phyloP scores from a whole-genome alignment of 192 early-diverging fungal genomes.

The Coemansia sp. region DNA sequence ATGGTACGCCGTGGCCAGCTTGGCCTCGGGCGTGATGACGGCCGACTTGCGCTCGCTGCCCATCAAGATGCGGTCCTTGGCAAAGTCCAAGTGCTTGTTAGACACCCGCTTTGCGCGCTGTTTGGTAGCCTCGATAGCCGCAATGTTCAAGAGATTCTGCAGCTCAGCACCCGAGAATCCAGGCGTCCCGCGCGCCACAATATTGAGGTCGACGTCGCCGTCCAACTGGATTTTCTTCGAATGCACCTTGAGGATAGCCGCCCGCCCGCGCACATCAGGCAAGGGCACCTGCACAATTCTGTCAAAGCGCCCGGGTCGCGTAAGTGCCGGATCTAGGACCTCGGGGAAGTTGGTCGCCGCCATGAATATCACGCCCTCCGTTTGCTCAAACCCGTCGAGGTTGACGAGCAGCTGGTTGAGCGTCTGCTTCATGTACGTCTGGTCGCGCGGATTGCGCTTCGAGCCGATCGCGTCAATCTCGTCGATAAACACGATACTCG shows the following conservation, averaged over 20 bases:
- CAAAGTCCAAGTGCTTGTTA: constrained; percentile 89
- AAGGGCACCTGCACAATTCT: constrained; percentile 90
- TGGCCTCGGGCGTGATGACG: constrained; percentile 85
- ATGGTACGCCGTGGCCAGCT: constrained; percentile 93
- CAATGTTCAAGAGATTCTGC: constrained; percentile 96
- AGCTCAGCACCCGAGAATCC: constrained; percentile 99
- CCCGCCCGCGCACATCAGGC: constrained; percentile 95
- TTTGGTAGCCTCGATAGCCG: constrained; percentile 92
- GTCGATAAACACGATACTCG: constrained; percentile 97
- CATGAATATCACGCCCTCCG: constrained; percentile 97
- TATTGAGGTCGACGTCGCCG: constrained; percentile 73
- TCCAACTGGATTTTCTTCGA: constrained; percentile 74
- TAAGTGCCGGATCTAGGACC: constrained; percentile 93
- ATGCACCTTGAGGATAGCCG: constrained; percentile 91
- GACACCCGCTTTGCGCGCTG: constrained; percentile 70
- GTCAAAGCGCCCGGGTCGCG: constrained; percentile 97
- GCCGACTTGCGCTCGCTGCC: constrained; percentile 93
- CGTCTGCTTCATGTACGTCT: constrained; percentile 97
- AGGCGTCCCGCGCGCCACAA: constrained; percentile 94
- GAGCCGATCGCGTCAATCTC: constrained; percentile 98
- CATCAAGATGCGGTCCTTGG: constrained; percentile 99
- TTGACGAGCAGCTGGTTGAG: constrained; percentile 99
- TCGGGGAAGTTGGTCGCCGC: constrained; percentile 99
- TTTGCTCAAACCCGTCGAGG: constrained; percentile 96
- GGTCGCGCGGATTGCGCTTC: constrained; percentile 90